A percentile compares a stretch with the other conserved stretches of the same genome.
Conservation (phyloP, 1,139 yeast genomes). For the Suhomyces maxii region DNA sequence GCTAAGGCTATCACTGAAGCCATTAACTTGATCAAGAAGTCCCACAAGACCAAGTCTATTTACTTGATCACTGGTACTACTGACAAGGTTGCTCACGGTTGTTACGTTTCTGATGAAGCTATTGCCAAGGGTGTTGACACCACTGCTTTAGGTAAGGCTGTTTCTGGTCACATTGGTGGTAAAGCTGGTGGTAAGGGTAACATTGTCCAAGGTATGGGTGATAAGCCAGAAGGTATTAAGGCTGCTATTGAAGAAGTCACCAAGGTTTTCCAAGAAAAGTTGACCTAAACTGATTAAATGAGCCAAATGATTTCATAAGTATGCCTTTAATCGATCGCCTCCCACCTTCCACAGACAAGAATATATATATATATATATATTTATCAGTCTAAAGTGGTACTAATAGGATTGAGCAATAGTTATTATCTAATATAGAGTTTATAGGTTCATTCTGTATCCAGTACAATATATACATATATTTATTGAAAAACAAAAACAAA, state of each 20-base stretch:
- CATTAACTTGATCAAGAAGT: slow-evolving; percentile 77
- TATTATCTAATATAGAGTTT: too few relatives aligned
- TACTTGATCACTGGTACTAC: slow-evolving; percentile 78
- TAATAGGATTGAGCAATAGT: too few relatives aligned
- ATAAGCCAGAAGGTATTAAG: slow-evolving; percentile 65
- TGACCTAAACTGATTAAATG: slow-evolving; percentile 18
- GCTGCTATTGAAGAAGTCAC: slow-evolving; percentile 73
- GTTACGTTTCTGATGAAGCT: slow-evolving; percentile 76
- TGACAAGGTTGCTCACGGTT: slow-evolving; percentile 92
- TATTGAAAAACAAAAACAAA: not conserved
- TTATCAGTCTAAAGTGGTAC: too few relatives aligned
- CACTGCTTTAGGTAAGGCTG: slow-evolving; percentile 69
- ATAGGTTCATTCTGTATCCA: not conserved
- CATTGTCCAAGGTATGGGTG: slow-evolving; percentile 96
- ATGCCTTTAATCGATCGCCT: too few relatives aligned
- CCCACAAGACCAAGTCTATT: slow-evolving; percentile 71
- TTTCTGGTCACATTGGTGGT: slow-evolving; percentile 81
- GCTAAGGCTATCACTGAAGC: slow-evolving; percentile 96
- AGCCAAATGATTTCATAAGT: too few relatives aligned
- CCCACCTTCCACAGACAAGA: too few relatives aligned
- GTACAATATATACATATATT: slow-evolving; percentile 2
- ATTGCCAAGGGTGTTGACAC: slow-evolving; percentile 75
- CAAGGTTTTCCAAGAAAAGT: slow-evolving; percentile 58
- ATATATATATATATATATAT: too few relatives aligned
- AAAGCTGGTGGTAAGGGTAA: slow-evolving; percentile 98